Conservation (phyloP, 345 rosid species). For the Citrus glauca region DNA sequence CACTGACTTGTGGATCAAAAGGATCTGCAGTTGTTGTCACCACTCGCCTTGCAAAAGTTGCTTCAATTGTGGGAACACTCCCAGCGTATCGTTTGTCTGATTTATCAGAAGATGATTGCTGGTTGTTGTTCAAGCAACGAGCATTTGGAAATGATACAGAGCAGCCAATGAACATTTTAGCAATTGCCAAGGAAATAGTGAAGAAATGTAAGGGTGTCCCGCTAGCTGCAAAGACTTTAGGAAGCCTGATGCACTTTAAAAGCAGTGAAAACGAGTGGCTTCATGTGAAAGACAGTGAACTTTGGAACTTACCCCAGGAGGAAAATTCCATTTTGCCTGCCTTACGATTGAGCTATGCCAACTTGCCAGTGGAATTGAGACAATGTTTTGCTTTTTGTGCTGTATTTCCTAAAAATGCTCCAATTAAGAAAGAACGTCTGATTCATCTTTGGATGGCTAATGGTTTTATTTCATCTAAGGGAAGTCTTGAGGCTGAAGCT, state of each 20-base stretch:
- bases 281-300: neutral
- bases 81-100: neutral
- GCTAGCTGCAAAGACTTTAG: neutral
- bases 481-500: neutral
- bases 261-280: neutral
- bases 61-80: neutral
- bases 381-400: conserved; percentile 10
- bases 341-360: neutral
- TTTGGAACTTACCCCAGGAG: neutral
- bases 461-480: conserved; percentile 9
- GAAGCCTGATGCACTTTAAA: neutral
- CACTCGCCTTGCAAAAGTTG: neutral
- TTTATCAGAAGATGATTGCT: neutral
- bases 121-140: neutral
- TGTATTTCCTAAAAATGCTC: neutral
- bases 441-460: conserved; percentile 11
- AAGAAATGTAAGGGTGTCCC: neutral
- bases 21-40: neutral
- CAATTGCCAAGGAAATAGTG: neutral
- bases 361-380: neutral
- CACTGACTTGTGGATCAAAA: neutral
- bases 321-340: conserved; percentile 1
- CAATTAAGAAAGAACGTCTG: neutral
- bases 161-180: neutral
- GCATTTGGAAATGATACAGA: neutral